Evolutionary conservation across 2,329 filamentous ascomycete species (phyloP).

Genomic region (Alternaria incomplexa): DNA sequence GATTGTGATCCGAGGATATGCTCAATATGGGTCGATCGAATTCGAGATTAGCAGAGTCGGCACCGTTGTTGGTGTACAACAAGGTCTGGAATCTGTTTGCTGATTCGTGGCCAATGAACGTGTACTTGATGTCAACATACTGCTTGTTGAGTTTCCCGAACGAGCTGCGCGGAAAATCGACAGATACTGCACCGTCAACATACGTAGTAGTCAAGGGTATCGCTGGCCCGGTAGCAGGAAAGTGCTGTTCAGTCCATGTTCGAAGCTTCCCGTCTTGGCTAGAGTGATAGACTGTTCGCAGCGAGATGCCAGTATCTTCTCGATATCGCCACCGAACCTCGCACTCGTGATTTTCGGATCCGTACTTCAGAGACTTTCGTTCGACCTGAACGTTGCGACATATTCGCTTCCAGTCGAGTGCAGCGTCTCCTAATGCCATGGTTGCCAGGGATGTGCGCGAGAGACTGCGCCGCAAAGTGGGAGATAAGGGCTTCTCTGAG

Average conservation of each 20-base stretch:
- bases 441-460: constrained; percentile 31
- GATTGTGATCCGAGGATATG: constrained; percentile 36
- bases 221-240: constrained; percentile 38
- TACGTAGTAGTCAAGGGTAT: constrained; percentile 40
- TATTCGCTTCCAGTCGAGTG: constrained; percentile 39
- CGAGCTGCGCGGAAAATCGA: constrained; percentile 38
- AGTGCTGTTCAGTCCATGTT: constrained; percentile 36
- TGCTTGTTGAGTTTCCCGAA: constrained; percentile 35
- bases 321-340: constrained; percentile 37
- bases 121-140: constrained; percentile 40
- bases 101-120: constrained; percentile 19
- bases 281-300: constrained; percentile 34
- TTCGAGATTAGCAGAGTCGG: constrained; percentile 31
- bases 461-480: constrained; percentile 17
- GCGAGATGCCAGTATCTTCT: constrained; percentile 34
- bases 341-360: constrained; percentile 24
- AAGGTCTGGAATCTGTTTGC: constrained; percentile 36
- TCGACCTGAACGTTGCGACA: constrained; percentile 37
- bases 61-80: constrained; percentile 42
- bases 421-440: constrained; percentile 32
- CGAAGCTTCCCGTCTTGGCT: constrained; percentile 21
- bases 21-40: constrained; percentile 33
- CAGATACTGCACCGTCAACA: constrained; percentile 33
- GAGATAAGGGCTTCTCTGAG: constrained; percentile 22
- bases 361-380: constrained; percentile 19